These are phyloP conservation scores for Gynandropsis gynandra DNA, from an alignment of 345 rosid species.

Conservation along the genomic window DNA sequence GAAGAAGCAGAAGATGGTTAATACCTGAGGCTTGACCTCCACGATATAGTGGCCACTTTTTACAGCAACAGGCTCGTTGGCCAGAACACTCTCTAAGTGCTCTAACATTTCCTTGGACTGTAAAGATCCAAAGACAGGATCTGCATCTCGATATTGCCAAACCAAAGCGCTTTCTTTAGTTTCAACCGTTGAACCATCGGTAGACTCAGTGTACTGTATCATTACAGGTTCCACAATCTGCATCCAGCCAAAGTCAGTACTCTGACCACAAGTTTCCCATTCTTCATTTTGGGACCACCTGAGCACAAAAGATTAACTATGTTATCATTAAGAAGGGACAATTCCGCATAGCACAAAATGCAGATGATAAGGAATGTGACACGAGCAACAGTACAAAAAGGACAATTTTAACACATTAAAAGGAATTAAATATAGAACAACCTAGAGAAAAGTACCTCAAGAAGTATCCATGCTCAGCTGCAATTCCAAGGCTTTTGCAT, in stretches of 20 bases:
- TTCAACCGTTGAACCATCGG: slow-evolving; percentile 55
- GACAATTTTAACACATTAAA: slow-evolving; percentile 37
- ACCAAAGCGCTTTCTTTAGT: slow-evolving; percentile 52
- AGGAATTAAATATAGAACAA: slow-evolving; percentile 35
- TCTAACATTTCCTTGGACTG: slow-evolving; percentile 64
- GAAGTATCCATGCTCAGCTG: slow-evolving; percentile 42
- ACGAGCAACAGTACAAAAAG: slow-evolving; percentile 31
- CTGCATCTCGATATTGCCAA: slow-evolving; percentile 55
- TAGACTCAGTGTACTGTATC: slow-evolving; percentile 47
- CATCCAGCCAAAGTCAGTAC: slow-evolving; percentile 47
- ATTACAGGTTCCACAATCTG: slow-evolving; percentile 47
- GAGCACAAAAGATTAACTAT: slow-evolving; percentile 30
- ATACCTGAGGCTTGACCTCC: slow-evolving; percentile 62
- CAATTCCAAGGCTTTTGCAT: slow-evolving; percentile 38
- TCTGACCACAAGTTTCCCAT: slow-evolving; percentile 36
- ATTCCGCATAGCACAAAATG: slow-evolving; percentile 25
- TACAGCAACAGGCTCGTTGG: slow-evolving; percentile 55
- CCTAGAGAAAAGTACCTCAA: slow-evolving; percentile 30
- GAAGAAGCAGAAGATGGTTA: not conserved
- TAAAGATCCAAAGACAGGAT: slow-evolving; percentile 43
- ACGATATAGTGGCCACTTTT: slow-evolving; percentile 54
- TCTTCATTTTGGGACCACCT: slow-evolving; percentile 33
- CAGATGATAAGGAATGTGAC: slow-evolving; percentile 38
- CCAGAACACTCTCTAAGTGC: slow-evolving; percentile 51
- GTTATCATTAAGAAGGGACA: slow-evolving; percentile 29